Evolutionary conservation across 106 monocot genomes (phyloP).

Genomic region (Allium sativum): DNA sequence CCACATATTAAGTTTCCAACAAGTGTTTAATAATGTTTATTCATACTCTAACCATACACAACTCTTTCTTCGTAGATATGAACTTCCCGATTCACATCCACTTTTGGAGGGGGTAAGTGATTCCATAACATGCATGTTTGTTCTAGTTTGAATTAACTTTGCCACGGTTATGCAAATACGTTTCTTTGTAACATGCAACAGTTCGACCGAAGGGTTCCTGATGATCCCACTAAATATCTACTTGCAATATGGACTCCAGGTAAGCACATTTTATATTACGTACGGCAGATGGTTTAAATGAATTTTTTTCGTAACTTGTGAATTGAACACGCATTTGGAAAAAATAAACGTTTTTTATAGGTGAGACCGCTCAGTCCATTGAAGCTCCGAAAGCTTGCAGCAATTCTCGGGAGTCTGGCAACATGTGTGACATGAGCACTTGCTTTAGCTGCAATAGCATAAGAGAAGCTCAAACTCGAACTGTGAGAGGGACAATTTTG

Average conservation of each 20-base stretch:
- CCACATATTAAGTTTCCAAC: too few relatives aligned
- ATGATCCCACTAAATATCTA: conserved; percentile 57
- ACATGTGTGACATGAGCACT: conserved; percentile 24
- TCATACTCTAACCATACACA: neutral
- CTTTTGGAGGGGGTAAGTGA: conserved; percentile 40
- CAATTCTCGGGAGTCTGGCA: conserved; percentile 20
- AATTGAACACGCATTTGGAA: neutral
- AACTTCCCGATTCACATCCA: conserved; percentile 55
- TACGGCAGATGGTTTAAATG: neutral
- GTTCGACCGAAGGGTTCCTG: conserved; percentile 49
- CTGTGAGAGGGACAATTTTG: conserved; percentile 51
- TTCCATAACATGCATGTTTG: neutral
- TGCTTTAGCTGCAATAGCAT: conserved; percentile 53
- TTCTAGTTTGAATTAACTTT: neutral
- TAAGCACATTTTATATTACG: conserved; percentile 5
- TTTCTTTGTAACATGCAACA: conserved; percentile 10
- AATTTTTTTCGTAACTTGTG: neutral
- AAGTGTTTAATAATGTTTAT: too few relatives aligned
- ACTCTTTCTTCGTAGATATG: conserved; percentile 25
- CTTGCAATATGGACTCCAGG: conserved; percentile 80
- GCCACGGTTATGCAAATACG: neutral
- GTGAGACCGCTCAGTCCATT: conserved; percentile 53
- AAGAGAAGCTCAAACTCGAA: conserved; percentile 36
- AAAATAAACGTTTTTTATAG: conserved; percentile 14
- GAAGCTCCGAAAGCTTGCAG: conserved; percentile 38